Base-by-base conservation (phyloP, 108 stramenopile genomes). In the Schizochytrium sp. region DNA sequence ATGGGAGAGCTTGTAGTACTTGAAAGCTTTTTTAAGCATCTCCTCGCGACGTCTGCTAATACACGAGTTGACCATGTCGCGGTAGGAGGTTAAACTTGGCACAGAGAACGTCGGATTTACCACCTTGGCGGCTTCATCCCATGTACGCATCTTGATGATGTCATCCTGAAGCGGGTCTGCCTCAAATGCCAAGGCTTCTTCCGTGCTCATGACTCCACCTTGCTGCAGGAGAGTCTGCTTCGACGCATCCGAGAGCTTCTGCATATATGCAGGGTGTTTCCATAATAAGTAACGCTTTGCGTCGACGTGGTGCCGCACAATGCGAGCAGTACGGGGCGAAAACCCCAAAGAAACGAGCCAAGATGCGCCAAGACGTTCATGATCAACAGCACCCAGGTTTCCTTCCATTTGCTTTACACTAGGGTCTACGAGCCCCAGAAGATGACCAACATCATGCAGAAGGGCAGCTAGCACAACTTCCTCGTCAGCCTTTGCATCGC, bases 201-300 rank as follows among this genome's bases (percentile, higher is more conserved):
- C 91, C 46, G 61, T 89, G 7, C 46, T 57, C 91, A 91, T 91
- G 55, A 45, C 72, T 4, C 91, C 91, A 19, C 91, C 91, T 59
- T 91, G 91, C 44, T 89, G 61, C 89, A 45, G 15, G 3, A 91
- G 76, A 7, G 91, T 91, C 3, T 42, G 72, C 61, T 89, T 89
- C 61, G 72, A 73, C 3, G 91, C 91, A 42, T 89, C 89, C 17
- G 91, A 89, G 41, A 91, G 91, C 73, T 87, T 59, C 7, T 88
- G 46, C 40, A 83, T 42, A 64, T 91, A 91, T 15, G 47, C 88
- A 3, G 91, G 91, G 42, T 89, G 53, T 46, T 87, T 89, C 49
- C 56, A 61, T 83, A 88, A 91, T 44, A 89, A 47, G 73, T 91
- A 91, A 7, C 91, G 56, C 89, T 91, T 91, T 19, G 91, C 91